Evolutionary conservation across 2,329 filamentous ascomycete species (phyloP).

Genomic region (Talaromyces sp.): DNA sequence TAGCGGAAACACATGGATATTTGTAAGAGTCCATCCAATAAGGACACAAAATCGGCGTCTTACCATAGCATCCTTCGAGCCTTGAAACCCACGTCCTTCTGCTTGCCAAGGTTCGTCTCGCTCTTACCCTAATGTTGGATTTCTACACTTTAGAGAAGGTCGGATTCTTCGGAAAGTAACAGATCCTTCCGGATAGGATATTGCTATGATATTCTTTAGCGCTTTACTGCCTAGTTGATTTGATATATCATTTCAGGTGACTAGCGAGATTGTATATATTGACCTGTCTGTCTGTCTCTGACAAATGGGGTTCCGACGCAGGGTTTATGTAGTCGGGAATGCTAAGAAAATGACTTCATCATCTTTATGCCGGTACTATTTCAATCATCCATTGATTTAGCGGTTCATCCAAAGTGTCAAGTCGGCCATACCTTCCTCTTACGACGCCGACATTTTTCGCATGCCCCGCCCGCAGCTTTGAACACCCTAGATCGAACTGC

Average conservation of each 20-base stretch:
- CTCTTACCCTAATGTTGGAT: too few relatives aligned
- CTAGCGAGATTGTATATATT: too few relatives aligned
- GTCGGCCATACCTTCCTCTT: conserved; percentile 11
- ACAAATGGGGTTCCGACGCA: too few relatives aligned
- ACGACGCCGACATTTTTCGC: background rate
- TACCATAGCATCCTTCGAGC: too few relatives aligned
- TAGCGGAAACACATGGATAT: too few relatives aligned
- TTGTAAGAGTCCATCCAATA: too few relatives aligned
- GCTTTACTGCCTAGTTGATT: background rate
- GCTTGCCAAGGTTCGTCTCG: too few relatives aligned
- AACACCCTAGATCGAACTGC: background rate
- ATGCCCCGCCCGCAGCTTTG: conserved; percentile 9
- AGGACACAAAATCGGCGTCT: too few relatives aligned
- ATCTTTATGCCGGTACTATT: background rate
- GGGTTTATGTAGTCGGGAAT: too few relatives aligned
- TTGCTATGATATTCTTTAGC: too few relatives aligned
- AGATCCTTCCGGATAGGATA: background rate
- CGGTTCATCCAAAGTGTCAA: background rate
- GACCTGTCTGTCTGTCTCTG: too few relatives aligned
- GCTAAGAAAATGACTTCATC: background rate
- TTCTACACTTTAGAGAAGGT: background rate
- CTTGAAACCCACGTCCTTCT: too few relatives aligned
- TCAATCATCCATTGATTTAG: background rate
- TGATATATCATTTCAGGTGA: background rate
- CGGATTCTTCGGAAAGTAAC: background rate